Evolutionary conservation across 768 basidiomycete genomes (phyloP).

Genomic region (Suillus variegatus): DNA sequence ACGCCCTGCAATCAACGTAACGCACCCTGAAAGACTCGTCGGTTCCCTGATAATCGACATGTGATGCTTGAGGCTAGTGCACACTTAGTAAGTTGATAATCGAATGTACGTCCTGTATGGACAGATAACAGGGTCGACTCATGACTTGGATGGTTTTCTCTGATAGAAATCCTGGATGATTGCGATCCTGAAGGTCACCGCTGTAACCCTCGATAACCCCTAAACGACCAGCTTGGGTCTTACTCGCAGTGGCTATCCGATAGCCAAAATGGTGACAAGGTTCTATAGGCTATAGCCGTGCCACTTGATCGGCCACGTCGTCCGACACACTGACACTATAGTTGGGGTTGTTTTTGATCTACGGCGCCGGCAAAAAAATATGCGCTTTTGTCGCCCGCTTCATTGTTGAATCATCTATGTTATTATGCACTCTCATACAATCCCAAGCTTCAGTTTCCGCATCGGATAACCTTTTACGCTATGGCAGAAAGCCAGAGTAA

Average conservation of each 20-base stretch:
- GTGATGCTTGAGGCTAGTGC: not conserved
- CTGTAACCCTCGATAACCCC: not conserved
- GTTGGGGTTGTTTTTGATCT: not conserved
- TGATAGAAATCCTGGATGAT: not conserved
- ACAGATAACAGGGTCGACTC: not conserved
- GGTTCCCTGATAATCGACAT: too few species aligned
- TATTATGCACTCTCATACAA: not conserved
- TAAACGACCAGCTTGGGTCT: too few species aligned
- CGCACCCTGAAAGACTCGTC: too few species aligned
- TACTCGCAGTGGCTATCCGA: not conserved
- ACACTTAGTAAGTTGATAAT: not conserved
- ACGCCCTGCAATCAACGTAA: too few species aligned
- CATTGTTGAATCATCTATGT: not conserved
- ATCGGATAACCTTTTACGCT: not conserved
- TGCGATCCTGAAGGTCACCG: not conserved
- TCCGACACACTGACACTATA: not conserved
- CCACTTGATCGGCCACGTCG: not conserved
- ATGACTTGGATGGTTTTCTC: not conserved
- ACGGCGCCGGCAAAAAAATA: too few species aligned
- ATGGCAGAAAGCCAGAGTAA: slow-evolving; percentile 8
- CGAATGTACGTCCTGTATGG: not conserved
- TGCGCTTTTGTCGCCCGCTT: not conserved
- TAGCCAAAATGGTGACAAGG: not conserved
- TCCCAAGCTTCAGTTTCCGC: not conserved
- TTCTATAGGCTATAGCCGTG: not conserved